A percentile compares a stretch with the other conserved stretches of the same genome.
phyloP scores from a whole-genome alignment of 2,329 filamentous ascomycete genomes.

The Neonectria ditissima region DNA sequence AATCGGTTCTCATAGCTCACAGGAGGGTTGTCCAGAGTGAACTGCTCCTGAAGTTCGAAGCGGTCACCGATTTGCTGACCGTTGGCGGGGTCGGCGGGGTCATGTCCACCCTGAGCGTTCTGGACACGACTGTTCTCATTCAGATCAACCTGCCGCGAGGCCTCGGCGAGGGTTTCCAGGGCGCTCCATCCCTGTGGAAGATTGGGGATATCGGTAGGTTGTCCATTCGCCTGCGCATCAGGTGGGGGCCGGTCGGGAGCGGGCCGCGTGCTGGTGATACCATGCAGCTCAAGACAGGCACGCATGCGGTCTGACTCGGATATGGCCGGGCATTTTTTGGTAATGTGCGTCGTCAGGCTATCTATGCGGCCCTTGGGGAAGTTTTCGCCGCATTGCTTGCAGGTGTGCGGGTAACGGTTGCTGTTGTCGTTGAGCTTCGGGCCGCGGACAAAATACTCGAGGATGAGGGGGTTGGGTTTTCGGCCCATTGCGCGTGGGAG shows the following conservation, averaged over 20 bases:
- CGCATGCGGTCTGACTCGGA: constrained; percentile 80
- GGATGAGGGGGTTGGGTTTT: constrained; percentile 85
- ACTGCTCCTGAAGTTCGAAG: constrained; percentile 70
- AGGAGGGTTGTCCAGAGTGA: constrained; percentile 68
- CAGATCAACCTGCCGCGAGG: constrained; percentile 82
- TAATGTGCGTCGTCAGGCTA: constrained; percentile 82
- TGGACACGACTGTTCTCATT: constrained; percentile 69
- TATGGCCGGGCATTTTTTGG: constrained; percentile 87
- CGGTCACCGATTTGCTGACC: constrained; percentile 48
- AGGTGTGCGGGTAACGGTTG: constrained; percentile 92
- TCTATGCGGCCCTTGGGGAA: constrained; percentile 93
- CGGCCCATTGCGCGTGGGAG: constrained; percentile 73
- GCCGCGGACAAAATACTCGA: constrained; percentile 89
- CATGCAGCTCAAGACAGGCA: constrained; percentile 78
- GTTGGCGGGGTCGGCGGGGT: constrained; percentile 42
- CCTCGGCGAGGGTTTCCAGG: constrained; percentile 87
- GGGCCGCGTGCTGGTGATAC: constrained; percentile 67
- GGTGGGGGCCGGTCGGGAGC: constrained; percentile 48
- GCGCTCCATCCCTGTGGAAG: constrained; percentile 77
- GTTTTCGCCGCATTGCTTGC: constrained; percentile 87
- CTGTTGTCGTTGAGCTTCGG: constrained; percentile 88
- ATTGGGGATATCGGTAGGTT: constrained; percentile 45
- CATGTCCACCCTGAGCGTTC: constrained; percentile 50
- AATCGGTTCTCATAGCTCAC: constrained; percentile 58
- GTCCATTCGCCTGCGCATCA: constrained; percentile 47